Evolutionary conservation across 192 early-diverging fungal species (phyloP).

Genomic region (Gamsiella multidivaricata): DNA sequence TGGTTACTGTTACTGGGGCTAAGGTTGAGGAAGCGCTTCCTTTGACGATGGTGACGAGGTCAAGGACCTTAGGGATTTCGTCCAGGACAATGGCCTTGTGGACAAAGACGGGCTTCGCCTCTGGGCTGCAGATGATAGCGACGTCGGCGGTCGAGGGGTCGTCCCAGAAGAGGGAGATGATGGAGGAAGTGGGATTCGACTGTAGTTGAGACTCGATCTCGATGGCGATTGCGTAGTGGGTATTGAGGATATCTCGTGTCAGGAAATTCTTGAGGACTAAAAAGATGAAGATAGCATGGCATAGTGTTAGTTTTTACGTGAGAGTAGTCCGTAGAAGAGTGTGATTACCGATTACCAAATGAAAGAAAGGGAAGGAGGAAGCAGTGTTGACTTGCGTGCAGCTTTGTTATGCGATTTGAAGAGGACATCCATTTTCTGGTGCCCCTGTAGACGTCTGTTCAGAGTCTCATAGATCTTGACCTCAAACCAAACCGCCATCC

Average conservation of each 20-base stretch:
- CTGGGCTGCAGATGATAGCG: neutral
- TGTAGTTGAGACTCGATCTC: neutral
- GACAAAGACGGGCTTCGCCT: neutral
- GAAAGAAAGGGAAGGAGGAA: no score
- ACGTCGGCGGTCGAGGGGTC: neutral
- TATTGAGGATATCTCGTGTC: neutral
- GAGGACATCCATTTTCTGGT: neutral
- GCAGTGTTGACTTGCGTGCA: no score
- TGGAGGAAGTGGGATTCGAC: no score
- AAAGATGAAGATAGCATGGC: neutral
- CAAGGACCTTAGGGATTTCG: neutral
- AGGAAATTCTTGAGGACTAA: neutral
- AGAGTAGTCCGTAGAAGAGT: no score
- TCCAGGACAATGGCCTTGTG: slow-evolving; percentile 2
- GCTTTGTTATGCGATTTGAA: neutral
- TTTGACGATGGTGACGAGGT: neutral
- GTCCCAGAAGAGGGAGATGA: neutral
- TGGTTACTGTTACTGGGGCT: neutral
- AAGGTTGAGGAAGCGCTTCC: neutral
- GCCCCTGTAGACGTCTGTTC: neutral
- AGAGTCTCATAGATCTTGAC: neutral
- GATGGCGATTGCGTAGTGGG: neutral
- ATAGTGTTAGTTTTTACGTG: no score
- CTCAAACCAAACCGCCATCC: neutral
- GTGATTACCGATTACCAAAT: no score